A percentile compares a stretch with the other conserved stretches of the same genome.
Evolutionary conservation across 2,329 filamentous ascomycete species (phyloP).

Genomic region (Plenodomus lindquistii): DNA sequence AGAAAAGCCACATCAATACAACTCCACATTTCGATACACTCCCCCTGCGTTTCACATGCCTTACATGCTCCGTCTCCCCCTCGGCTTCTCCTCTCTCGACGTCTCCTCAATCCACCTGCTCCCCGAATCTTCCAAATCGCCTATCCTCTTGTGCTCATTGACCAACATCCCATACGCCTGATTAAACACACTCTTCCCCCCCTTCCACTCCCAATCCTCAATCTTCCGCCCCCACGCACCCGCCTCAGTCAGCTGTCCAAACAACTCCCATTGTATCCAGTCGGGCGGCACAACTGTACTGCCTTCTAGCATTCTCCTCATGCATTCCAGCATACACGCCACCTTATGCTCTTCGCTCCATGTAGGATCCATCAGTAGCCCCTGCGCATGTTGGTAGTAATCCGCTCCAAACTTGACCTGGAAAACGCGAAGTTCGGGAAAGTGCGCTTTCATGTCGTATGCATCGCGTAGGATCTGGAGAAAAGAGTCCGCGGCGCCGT

Average conservation of each 20-base stretch:
- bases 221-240: neutral
- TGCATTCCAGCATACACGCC: neutral
- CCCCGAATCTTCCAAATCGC: neutral
- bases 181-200: neutral
- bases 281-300: neutral
- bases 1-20: too few relatives aligned
- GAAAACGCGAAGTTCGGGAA: neutral
- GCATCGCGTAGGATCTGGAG: neutral
- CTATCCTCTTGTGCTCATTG: neutral
- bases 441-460: neutral
- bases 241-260: too few relatives aligned
- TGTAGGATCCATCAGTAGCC: neutral
- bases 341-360: neutral
- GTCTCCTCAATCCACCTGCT: neutral
- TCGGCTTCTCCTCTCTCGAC: neutral
- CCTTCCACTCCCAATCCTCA: neutral
- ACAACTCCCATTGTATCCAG: neutral
- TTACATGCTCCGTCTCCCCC: neutral
- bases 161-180: neutral
- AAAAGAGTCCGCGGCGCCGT: neutral
- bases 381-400: neutral
- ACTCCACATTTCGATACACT: too few relatives aligned
- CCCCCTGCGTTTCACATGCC: too few relatives aligned
- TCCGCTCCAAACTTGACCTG: neutral
- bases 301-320: neutral